These are phyloP conservation scores for Cadophora malorum DNA, from an alignment of 2,329 filamentous ascomycete genomes.

Conservation along the genomic window DNA sequence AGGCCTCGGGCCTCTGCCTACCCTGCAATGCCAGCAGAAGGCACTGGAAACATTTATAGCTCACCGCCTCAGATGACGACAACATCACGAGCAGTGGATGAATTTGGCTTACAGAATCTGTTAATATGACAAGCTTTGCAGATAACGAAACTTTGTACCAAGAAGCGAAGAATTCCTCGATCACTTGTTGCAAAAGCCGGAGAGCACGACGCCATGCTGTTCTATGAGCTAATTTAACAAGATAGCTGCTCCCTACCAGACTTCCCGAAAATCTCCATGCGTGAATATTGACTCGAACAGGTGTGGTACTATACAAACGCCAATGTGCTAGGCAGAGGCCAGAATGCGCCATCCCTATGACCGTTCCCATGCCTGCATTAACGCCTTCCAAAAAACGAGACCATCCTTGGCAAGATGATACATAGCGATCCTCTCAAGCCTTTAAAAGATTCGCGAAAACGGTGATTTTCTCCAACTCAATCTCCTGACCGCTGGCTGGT, in stretches of 20 bases:
- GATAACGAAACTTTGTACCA: not conserved
- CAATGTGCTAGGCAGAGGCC: not conserved
- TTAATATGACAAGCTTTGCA: not conserved
- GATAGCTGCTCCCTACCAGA: not conserved
- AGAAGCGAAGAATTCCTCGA: not conserved
- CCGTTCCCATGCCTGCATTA: constrained; percentile 20
- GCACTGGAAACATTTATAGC: constrained; percentile 2
- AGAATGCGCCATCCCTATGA: constrained; percentile 23
- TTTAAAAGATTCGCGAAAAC: constrained; percentile 75
- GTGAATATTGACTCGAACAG: constrained; percentile 13
- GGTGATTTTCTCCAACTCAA: constrained; percentile 80
- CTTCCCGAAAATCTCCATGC: not conserved
- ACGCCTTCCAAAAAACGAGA: constrained; percentile 18
- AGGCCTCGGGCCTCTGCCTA: not conserved
- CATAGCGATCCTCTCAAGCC: constrained; percentile 26
- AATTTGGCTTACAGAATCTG: not conserved
- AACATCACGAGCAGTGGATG: not conserved
- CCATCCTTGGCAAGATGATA: constrained; percentile 9
- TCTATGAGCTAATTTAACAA: constrained; percentile 9
- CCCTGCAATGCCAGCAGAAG: not conserved
- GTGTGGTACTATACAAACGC: constrained; percentile 24
- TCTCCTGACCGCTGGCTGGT: constrained; percentile 62
- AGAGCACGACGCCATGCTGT: not conserved
- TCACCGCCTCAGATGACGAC: not conserved
- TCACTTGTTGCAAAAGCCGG: not conserved